Evolutionary conservation across 2,329 filamentous ascomycete genomes (phyloP).

Genomic region (Alternaria sp.): DNA sequence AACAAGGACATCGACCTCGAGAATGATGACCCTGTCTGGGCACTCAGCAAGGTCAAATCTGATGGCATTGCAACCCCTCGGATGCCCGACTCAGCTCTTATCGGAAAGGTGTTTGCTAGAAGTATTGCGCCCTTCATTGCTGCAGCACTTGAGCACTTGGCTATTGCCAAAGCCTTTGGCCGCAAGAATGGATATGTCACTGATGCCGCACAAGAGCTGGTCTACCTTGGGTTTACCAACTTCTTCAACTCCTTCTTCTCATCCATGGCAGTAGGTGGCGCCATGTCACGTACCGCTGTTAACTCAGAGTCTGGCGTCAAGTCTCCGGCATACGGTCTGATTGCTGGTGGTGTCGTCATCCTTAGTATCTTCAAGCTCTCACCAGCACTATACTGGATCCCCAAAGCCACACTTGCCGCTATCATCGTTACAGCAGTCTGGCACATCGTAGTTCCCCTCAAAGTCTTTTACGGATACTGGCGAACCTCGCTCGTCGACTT

Average conservation of each 20-base stretch:
- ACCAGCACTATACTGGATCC: slow-evolving; percentile 72
- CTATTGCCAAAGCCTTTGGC: slow-evolving; percentile 70
- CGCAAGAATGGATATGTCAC: slow-evolving; percentile 69
- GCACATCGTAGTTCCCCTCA: slow-evolving; percentile 67
- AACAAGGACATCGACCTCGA: slow-evolving; percentile 58
- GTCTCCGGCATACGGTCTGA: slow-evolving; percentile 67
- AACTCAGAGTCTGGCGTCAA: slow-evolving; percentile 71
- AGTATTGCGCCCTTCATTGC: slow-evolving; percentile 70
- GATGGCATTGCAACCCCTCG: slow-evolving; percentile 63
- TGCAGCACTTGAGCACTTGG: slow-evolving; percentile 69
- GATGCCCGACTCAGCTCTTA: slow-evolving; percentile 58
- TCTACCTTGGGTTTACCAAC: slow-evolving; percentile 69
- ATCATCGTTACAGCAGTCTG: slow-evolving; percentile 74
- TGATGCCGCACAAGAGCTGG: slow-evolving; percentile 72
- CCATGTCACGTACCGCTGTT: slow-evolving; percentile 73
- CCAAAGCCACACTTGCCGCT: slow-evolving; percentile 70
- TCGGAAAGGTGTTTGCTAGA: slow-evolving; percentile 63
- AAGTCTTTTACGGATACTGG: slow-evolving; percentile 71
- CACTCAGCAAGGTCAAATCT: slow-evolving; percentile 65
- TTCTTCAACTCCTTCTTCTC: slow-evolving; percentile 72
- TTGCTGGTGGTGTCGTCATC: slow-evolving; percentile 70
- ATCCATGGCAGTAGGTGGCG: slow-evolving; percentile 70
- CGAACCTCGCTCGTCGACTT: slow-evolving; percentile 72
- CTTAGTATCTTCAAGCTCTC: slow-evolving; percentile 69
- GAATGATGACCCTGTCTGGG: slow-evolving; percentile 62